phyloP scores from a whole-genome alignment of 805 yeast genomes.

The Jamesozyma gamospora region DNA sequence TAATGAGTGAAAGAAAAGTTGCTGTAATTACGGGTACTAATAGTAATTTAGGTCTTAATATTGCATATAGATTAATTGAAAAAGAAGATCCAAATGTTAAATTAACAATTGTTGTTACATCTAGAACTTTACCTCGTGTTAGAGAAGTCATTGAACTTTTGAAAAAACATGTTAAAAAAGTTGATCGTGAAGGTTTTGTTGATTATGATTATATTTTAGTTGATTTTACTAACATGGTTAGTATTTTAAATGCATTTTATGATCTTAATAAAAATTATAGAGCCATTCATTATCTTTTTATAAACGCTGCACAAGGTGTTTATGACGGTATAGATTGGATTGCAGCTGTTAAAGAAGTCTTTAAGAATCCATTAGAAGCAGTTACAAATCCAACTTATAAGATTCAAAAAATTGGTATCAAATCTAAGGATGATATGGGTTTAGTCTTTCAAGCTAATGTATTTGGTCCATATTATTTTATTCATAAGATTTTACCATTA shows the following conservation, averaged over 20 bases:
- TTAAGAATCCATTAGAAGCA: slow-evolving; percentile 59
- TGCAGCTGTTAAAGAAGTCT: slow-evolving; percentile 60
- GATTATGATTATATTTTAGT: slow-evolving; percentile 83
- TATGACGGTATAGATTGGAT: slow-evolving; percentile 82
- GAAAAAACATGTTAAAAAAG: slow-evolving; percentile 34
- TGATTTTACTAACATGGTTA: slow-evolving; percentile 87
- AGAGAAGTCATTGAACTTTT: slow-evolving; percentile 60
- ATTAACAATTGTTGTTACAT: slow-evolving; percentile 76
- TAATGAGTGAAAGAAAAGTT: slow-evolving; percentile 23
- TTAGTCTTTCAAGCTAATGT: slow-evolving; percentile 89
- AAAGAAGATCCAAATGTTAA: slow-evolving; percentile 42
- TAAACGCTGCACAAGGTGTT: slow-evolving; percentile 86
- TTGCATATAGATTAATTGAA: slow-evolving; percentile 70
- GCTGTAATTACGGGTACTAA: slow-evolving; percentile 40
- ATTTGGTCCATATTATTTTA: slow-evolving; percentile 86
- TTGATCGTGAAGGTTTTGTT: slow-evolving; percentile 43
- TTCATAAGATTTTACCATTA: slow-evolving; percentile 52
- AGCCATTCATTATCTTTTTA: slow-evolving; percentile 66
- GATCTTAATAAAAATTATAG: slow-evolving; percentile 57
- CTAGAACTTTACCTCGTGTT: slow-evolving; percentile 79
- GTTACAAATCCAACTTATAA: slow-evolving; percentile 86
- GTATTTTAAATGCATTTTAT: slow-evolving; percentile 62
- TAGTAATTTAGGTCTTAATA: slow-evolving; percentile 74
- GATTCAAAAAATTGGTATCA: slow-evolving; percentile 68
- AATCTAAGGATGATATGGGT: slow-evolving; percentile 72